Base-by-base conservation (phyloP, 192 early-diverging fungal genomes). In the Rhizoclosmatium sp. region DNA sequence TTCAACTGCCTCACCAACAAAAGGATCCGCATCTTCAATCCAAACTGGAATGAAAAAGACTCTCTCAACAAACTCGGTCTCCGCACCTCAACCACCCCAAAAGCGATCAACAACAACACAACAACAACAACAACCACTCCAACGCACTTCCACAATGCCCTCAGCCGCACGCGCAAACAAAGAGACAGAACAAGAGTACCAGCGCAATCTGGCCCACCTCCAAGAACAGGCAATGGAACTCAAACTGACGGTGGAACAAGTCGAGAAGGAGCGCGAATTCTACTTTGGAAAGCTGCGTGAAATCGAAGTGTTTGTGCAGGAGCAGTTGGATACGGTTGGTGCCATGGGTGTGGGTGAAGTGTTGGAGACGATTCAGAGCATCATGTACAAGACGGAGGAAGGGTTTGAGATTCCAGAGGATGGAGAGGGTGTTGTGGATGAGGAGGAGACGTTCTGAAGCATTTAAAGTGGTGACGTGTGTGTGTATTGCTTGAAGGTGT, bases 261-360 rank as follows among this genome's bases (percentile, higher is more conserved):
- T 95, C 23, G 96, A 97, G 82, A 98, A 95, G 85, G 97, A 99
- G 82, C 88, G 98, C 39, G 97, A 99, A 76, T 99, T 99, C 82
- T 99, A 99, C 78, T 99, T 97, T 82, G 79, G 83, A 42, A 99
- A 99, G 86, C 84, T 99, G 81, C 85, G 98, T 47, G 96, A 98
- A 82, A 97, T 99, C 84, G 98, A 99, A 78, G 89, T 99, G 42
- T 87, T 94, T 71, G 91, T 98, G 10, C 96, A 98, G 85, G 87
- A 94, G 69, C 81, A 92, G 67, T 56, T 93, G 12, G 93, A 97
- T 48, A 42, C n/a, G 70, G 58, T 78, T 3, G 82, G 74, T 19
- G 84, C 86, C 41, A 59, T 64, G 39, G 47, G n/a, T n/a, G 64
- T 47, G 23, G 83, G 86, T 2, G 88, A 85, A 39, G 76, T 78